phyloP scores from a whole-genome alignment of 192 early-diverging fungal species.

The Spinellus fusiger region DNA sequence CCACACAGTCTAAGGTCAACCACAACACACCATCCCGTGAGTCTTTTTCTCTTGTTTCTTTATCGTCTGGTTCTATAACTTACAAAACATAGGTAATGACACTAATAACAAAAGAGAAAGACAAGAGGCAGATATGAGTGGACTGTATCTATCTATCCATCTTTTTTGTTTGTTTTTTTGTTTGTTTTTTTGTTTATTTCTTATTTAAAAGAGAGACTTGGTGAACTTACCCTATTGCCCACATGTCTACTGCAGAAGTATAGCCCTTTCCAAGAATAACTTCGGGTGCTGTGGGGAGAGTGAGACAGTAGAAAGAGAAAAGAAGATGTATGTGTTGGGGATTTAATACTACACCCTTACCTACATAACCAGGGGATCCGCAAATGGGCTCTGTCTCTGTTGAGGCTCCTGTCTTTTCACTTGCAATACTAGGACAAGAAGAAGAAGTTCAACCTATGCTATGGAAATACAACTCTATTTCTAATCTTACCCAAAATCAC shows the following conservation, averaged over 20 bases:
- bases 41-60: background rate
- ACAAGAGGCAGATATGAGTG: background rate
- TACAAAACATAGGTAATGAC: conserved; percentile 85
- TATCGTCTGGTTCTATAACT: conserved; percentile 8
- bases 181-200: too few species aligned
- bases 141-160: background rate
- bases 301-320: background rate
- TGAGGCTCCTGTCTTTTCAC: conserved; percentile 46
- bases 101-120: conserved; percentile 33
- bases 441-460: background rate
- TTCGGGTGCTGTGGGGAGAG: conserved; percentile 75
- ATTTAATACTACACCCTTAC: conserved; percentile 1
- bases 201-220: too few species aligned
- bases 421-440: conserved; percentile 49
- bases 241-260: conserved; percentile 89
- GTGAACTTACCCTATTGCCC: conserved; percentile 77
- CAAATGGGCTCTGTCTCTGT: conserved; percentile 73
- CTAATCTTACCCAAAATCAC: conserved; percentile 67
- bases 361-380: conserved; percentile 80
- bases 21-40: background rate
- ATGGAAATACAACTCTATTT: background rate
- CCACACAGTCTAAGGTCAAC: conserved; percentile 58
- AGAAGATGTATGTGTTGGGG: background rate
- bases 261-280: conserved; percentile 78
- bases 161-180: background rate